These are phyloP conservation scores for Kodamaea fungicola DNA, from an alignment of 1,139 yeast species.

Conservation along the genomic window DNA sequence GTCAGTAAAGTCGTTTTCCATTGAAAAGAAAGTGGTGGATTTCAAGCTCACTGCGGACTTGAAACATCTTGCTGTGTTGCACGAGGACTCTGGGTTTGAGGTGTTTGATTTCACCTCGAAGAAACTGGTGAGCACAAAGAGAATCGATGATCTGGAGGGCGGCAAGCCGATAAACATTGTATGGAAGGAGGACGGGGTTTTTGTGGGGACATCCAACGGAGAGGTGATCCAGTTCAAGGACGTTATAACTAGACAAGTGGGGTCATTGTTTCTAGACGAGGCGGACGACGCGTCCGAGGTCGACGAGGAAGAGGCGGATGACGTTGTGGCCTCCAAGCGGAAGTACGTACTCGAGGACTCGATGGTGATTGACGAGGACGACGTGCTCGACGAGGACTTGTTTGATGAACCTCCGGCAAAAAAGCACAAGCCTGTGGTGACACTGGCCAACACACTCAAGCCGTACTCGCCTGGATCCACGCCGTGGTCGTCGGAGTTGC, in stretches of 20 bases:
- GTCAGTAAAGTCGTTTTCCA: constrained; percentile 6
- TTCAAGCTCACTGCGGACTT: constrained; percentile 62
- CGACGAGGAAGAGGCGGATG: constrained; percentile 20
- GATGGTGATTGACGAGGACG: constrained; percentile 38
- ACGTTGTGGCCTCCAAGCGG: not conserved
- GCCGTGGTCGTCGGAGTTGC: constrained; percentile 56
- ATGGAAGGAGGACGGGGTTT: constrained; percentile 24
- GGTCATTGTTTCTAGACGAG: constrained; percentile 24
- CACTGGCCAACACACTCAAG: constrained; percentile 9
- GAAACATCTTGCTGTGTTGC: constrained; percentile 54
- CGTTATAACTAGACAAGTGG: constrained; percentile 16
- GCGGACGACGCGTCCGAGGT: constrained; percentile 25
- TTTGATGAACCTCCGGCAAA: constrained; percentile 8
- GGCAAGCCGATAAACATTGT: constrained; percentile 18
- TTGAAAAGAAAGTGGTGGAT: constrained; percentile 35
- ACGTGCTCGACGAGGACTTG: constrained; percentile 15
- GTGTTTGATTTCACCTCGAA: constrained; percentile 50
- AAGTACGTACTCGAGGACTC: constrained; percentile 26
- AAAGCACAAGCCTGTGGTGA: constrained; percentile 4
- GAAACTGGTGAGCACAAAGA: constrained; percentile 18
- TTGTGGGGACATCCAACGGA: constrained; percentile 57
- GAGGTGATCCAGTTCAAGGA: constrained; percentile 38
- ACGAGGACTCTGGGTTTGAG: constrained; percentile 43
- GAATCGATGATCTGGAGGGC: constrained; percentile 11
- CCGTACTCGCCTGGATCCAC: constrained; percentile 81